phyloP scores from a whole-genome alignment of 331 rosid genomes.

The Spiraea crenata region DNA sequence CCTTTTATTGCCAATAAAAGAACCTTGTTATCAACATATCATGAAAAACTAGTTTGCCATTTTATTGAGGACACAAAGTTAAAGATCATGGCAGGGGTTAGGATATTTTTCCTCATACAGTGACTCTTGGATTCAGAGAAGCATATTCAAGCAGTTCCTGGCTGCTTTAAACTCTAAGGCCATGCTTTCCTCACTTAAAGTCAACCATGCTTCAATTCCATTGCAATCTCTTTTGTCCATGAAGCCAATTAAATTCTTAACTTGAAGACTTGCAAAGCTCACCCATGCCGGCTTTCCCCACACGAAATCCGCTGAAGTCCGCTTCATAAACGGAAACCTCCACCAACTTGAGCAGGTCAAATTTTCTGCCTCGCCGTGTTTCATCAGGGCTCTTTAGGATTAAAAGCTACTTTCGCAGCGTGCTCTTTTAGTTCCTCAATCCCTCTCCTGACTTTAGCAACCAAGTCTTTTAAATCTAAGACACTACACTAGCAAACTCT shows the following conservation, averaged over 20 bases:
- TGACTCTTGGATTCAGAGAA: constrained; percentile 14
- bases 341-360: constrained; percentile 34
- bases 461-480: constrained; percentile 22
- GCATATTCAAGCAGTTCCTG: constrained; percentile 3
- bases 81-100: background rate
- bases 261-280: background rate
- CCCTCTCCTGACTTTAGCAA: constrained; percentile 19
- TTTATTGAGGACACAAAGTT: background rate
- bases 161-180: constrained; percentile 3
- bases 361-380: background rate
- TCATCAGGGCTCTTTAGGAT: background rate
- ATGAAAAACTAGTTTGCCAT: too few species aligned
- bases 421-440: background rate
- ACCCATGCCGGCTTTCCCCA: constrained; percentile 34
- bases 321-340: constrained; percentile 25
- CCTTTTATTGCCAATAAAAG: too few species aligned
- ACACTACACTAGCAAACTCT: too few species aligned
- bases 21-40: too few species aligned
- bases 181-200: constrained; percentile 24
- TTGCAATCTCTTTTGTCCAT: constrained; percentile 26
- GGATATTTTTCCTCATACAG: background rate
- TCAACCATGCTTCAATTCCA: constrained; percentile 25
- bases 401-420: constrained; percentile 1
- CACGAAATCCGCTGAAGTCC: constrained; percentile 24
- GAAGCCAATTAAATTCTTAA: constrained; percentile 14